Conservation (phyloP, 129 eudicot species). For the Ambrosia artemisiifolia region DNA sequence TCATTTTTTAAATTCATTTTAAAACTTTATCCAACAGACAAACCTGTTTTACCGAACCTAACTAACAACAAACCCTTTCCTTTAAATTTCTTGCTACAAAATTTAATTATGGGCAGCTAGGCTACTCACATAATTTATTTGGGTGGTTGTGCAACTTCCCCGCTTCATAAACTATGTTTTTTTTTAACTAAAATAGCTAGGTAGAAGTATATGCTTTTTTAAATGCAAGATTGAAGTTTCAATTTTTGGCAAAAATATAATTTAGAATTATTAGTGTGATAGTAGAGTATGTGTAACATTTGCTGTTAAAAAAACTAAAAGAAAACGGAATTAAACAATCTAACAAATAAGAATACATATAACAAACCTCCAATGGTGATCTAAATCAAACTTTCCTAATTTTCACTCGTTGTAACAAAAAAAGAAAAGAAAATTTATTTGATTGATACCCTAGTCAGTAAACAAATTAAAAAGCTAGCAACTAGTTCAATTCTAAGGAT, state of each 20-base stretch:
- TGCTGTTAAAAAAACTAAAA: neutral
- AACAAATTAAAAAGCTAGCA: conserved; percentile 2
- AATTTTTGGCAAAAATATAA: no score
- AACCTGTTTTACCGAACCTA: no score
- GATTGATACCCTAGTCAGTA: neutral
- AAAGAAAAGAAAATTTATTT: conserved; percentile 18
- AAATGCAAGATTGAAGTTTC: no score
- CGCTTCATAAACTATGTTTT: neutral
- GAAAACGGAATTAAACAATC: neutral
- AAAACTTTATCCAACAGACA: no score
- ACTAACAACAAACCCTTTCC: no score
- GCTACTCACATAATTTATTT: neutral
- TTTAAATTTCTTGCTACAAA: neutral
- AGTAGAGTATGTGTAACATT: no score
- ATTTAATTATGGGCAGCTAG: neutral
- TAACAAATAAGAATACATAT: neutral
- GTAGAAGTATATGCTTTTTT: no score
- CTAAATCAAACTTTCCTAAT: neutral
- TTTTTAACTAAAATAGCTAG: neutral
- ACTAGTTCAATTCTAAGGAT: neutral
- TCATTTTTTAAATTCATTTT: no score
- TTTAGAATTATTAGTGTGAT: no score
- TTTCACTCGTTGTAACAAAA: neutral
- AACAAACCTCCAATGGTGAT: neutral
- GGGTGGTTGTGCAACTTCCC: neutral